These are phyloP conservation scores for Neovahlkampfia damariscottae DNA, from an alignment of 78 protist species.

Conservation along the genomic window DNA sequence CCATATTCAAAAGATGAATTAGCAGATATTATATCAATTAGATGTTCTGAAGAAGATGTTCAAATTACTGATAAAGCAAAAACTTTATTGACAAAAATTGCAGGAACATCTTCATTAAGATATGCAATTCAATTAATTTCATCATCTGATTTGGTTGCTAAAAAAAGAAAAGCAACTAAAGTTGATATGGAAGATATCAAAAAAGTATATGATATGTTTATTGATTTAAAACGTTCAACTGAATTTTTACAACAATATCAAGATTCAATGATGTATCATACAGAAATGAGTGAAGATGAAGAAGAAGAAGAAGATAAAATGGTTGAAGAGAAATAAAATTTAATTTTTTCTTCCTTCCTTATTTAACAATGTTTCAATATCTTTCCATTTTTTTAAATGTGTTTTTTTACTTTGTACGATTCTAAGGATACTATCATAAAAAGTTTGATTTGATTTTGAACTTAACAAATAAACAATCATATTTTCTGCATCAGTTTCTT, in stretches of 20 bases:
- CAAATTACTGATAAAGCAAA: conserved; percentile 77
- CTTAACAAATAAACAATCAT: too few species aligned
- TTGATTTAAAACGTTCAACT: conserved; percentile 75
- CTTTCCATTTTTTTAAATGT: too few species aligned
- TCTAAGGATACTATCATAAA: too few species aligned
- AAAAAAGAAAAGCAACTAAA: conserved; percentile 54
- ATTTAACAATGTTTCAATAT: too few species aligned
- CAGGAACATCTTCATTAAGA: conserved; percentile 76
- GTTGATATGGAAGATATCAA: conserved; percentile 67
- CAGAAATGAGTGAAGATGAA: conserved; percentile 9
- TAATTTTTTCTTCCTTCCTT: too few species aligned
- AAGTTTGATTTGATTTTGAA: too few species aligned
- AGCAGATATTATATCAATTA: conserved; percentile 3
- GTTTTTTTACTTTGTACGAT: too few species aligned
- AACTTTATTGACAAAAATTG: conserved; percentile 68
- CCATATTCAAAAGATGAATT: conserved; percentile 37
- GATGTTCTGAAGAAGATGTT: conserved; percentile 91
- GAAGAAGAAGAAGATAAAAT: conserved; percentile 19
- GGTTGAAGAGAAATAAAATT: too few species aligned
- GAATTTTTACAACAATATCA: conserved; percentile 71
- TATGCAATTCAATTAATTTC: conserved; percentile 90
- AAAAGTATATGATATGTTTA: conserved; percentile 70
- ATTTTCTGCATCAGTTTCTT: too few species aligned
- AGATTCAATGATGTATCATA: conserved; percentile 50
- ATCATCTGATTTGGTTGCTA: conserved; percentile 63